A percentile compares a stretch with the other conserved stretches of the same genome.
phyloP scores from a whole-genome alignment of 495 filamentous ascomycete genomes.

The Lepidopterella palustris region DNA sequence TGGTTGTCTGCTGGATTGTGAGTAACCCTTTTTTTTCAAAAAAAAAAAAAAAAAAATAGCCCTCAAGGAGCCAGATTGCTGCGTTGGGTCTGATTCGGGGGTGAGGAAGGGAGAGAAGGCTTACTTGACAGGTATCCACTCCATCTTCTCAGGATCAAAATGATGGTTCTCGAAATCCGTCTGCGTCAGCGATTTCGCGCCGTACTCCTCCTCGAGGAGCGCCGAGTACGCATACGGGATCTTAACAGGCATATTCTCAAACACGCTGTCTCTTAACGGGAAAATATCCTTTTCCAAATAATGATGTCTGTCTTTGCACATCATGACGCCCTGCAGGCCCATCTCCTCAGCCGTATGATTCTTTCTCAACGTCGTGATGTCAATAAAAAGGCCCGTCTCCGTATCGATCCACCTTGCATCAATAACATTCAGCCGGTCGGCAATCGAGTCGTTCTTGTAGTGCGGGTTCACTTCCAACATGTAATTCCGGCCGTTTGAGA shows the following conservation, averaged over 20 bases:
- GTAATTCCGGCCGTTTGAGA: conserved; percentile 44
- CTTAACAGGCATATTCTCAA: conserved; percentile 68
- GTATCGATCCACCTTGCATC: conserved; percentile 59
- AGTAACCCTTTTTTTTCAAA: no score
- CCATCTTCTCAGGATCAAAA: conserved; percentile 20
- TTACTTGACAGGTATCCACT: conserved; percentile 21
- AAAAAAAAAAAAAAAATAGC: no score
- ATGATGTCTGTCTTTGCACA: conserved; percentile 54
- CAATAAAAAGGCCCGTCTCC: conserved; percentile 55
- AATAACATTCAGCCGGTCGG: conserved; percentile 50
- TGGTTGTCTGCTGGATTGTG: no score
- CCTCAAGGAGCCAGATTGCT: no score
- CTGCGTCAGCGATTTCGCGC: conserved; percentile 53
- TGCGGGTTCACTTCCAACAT: conserved; percentile 56
- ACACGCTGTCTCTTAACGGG: conserved; percentile 68
- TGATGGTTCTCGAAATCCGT: conserved; percentile 48
- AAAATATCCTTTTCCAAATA: conserved; percentile 62
- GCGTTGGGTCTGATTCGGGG: no score
- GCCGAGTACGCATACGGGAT: conserved; percentile 70
- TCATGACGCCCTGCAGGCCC: conserved; percentile 41
- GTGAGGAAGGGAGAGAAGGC: not conserved
- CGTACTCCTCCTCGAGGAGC: conserved; percentile 72
- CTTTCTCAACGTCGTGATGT: conserved; percentile 53
- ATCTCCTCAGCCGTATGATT: conserved; percentile 36
- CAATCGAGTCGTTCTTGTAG: conserved; percentile 43